A percentile compares a stretch with the other conserved stretches of the same genome.
Conservation (phyloP, 176 grass and related monocot species). For the Tuctoria greenei region DNA sequence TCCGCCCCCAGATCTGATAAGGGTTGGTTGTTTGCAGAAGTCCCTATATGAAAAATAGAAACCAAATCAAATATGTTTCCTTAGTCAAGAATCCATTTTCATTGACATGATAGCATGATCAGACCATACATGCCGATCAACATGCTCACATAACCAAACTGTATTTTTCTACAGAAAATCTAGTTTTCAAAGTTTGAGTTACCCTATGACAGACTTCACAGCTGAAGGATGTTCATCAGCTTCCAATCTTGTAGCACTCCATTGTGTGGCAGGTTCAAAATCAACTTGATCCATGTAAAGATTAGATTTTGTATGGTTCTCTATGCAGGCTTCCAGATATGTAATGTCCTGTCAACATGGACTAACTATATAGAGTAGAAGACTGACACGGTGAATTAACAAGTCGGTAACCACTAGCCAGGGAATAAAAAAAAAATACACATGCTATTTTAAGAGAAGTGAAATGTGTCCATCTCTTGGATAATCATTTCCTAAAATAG, state of each 20-base stretch:
- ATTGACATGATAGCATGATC: not conserved
- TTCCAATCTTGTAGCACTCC: slow-evolving; percentile 86
- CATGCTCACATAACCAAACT: slow-evolving; percentile 8
- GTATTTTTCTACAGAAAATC: not conserved
- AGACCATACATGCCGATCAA: not conserved
- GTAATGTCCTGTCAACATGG: slow-evolving; percentile 71
- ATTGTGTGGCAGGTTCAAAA: slow-evolving; percentile 90
- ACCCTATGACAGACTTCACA: slow-evolving; percentile 62
- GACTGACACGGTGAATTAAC: slow-evolving; percentile 30
- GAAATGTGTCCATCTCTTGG: slow-evolving; percentile 15
- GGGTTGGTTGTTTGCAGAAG: slow-evolving; percentile 67
- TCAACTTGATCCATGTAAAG: slow-evolving; percentile 99
- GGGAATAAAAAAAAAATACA: slow-evolving; percentile 23
- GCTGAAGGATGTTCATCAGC: slow-evolving; percentile 63
- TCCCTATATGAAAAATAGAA: slow-evolving; percentile 52
- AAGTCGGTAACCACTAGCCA: slow-evolving; percentile 7
- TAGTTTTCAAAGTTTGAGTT: slow-evolving; percentile 25
- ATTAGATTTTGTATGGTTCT: slow-evolving; percentile 97
- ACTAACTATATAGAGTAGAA: slow-evolving; percentile 43
- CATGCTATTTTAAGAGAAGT: not conserved
- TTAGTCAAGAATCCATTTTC: slow-evolving; percentile 15
- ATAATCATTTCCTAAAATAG: slow-evolving; percentile 16
- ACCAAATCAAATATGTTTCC: slow-evolving; percentile 11
- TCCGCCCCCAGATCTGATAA: slow-evolving; percentile 89
- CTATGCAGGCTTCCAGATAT: slow-evolving; percentile 98